These are phyloP conservation scores for Magnaporthiopsis rhizophila DNA, from an alignment of 2,329 filamentous ascomycete species.

Conservation along the genomic window DNA sequence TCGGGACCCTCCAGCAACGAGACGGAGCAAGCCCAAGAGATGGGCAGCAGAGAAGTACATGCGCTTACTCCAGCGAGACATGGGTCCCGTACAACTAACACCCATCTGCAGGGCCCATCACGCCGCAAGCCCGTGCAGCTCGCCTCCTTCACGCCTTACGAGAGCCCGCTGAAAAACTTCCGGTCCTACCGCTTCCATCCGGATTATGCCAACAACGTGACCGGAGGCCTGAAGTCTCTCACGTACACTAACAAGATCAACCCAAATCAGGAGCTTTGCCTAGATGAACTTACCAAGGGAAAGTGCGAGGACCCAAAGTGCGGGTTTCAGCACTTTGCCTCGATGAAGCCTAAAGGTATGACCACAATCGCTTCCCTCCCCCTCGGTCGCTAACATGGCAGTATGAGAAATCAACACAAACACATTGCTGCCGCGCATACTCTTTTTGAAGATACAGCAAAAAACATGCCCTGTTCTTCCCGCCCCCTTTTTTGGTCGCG, in stretches of 20 bases:
- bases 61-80: constrained; percentile 16
- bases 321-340: constrained; percentile 69
- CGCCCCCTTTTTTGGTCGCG: constrained; percentile 37
- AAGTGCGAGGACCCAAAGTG: constrained; percentile 68
- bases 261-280: constrained; percentile 64
- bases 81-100: constrained; percentile 7
- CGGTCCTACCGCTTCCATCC: constrained; percentile 88
- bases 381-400: constrained; percentile 14
- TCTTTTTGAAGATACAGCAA: neutral
- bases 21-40: constrained; percentile 19
- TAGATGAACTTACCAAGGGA: constrained; percentile 61
- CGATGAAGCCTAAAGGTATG: constrained; percentile 69
- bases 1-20: constrained; percentile 16
- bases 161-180: constrained; percentile 75
- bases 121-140: neutral
- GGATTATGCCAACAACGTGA: constrained; percentile 58
- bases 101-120: neutral
- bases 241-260: constrained; percentile 93
- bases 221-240: constrained; percentile 75
- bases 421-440: neutral
- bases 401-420: neutral
- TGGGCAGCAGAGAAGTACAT: constrained; percentile 34
- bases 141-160: constrained; percentile 50
- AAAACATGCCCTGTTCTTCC: constrained; percentile 1
- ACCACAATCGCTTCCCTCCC: constrained; percentile 26